Base-by-base conservation (phyloP, 805 yeast species). In the Starmera pachycereana region DNA sequence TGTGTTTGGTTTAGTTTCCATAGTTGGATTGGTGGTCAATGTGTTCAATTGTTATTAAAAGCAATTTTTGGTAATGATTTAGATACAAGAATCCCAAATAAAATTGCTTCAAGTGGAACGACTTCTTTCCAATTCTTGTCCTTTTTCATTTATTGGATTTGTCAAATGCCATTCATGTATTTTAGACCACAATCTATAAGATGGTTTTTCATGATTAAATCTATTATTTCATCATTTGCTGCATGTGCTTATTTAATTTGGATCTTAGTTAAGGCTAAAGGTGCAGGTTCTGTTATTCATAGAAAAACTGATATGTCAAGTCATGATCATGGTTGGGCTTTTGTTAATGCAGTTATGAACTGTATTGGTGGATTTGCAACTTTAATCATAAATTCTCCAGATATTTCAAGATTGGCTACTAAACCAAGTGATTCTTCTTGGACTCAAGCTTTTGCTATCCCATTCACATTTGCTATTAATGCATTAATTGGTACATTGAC, bases 1-100 rank as follows among this genome's bases (percentile, higher is more conserved):
- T 71, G 77, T 48, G 77, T 88, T 38, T 88, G 96, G 96, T 87
- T 81, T 54, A 78, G 94, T 27, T 90, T 85, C 28, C 96, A 87
- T 55, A 71, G 82, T 16, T 81, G 87, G 70, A 72, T 89, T 41
- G 92, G 94, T 40, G 94, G 90, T 27, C 75, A 86, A 45, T 82
- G 94, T 63, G 77, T 88, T 12, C 74, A 79, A 44, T 62, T 84
- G 39, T 82, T 87, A 89, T 64, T 88, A 41, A 66, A 74, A 46
- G 67, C 95, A 3, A 77, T 88, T 34, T 88, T 84, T 65, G 86
- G 87, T 39, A 68, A 72, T 40, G 66, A 81, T 58, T 61, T 81
- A 45, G 73, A 74, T 25, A 59, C 68, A 8, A 73, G 79, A 49
- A 78, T 81, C 52, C 87, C 74, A 27, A 72, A 87, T 56, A 73